Conservation (phyloP, 495 filamentous ascomycete genomes). For the Xylaria sp. region DNA sequence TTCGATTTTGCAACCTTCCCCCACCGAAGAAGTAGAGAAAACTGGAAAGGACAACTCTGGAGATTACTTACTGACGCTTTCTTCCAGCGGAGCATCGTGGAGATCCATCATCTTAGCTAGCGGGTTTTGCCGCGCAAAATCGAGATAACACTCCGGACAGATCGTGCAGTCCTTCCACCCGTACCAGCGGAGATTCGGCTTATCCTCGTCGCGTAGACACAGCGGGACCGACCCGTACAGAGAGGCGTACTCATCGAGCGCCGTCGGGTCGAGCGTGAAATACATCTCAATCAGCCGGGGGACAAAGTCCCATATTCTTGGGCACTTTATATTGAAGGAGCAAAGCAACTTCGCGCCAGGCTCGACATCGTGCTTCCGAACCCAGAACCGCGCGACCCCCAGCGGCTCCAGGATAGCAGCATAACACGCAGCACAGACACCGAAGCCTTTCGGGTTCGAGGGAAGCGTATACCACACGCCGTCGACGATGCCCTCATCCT, state of each 20-base stretch:
- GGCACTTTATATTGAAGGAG: constrained; percentile 32
- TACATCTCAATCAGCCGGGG: constrained; percentile 32
- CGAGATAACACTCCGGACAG: constrained; percentile 48
- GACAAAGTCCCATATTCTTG: constrained; percentile 30
- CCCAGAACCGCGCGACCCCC: constrained; percentile 40
- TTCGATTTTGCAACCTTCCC: background rate
- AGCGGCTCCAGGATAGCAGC: constrained; percentile 40
- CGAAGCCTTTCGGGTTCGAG: constrained; percentile 40
- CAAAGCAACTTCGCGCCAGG: constrained; percentile 25
- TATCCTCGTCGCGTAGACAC: constrained; percentile 41
- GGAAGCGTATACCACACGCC: constrained; percentile 46
- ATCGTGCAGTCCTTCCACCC: constrained; percentile 47
- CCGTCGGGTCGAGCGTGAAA: constrained; percentile 27
- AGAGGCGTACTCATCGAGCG: constrained; percentile 29
- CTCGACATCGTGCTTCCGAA: constrained; percentile 3
- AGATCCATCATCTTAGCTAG: constrained; percentile 14
- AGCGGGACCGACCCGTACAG: constrained; percentile 35
- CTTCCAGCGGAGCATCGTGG: background rate
- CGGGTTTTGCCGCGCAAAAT: constrained; percentile 35
- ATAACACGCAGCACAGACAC: constrained; percentile 45
- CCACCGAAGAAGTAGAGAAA: background rate
- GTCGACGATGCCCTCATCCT: constrained; percentile 42
- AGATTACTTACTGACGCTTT: background rate
- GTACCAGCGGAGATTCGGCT: constrained; percentile 43
- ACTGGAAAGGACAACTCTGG: too few species aligned